Percentiles rank a stretch among this genome's conserved stretches.
phyloP scores from a whole-genome alignment of 2,329 filamentous ascomycete species.

The Chaetoscypha palmicola region DNA sequence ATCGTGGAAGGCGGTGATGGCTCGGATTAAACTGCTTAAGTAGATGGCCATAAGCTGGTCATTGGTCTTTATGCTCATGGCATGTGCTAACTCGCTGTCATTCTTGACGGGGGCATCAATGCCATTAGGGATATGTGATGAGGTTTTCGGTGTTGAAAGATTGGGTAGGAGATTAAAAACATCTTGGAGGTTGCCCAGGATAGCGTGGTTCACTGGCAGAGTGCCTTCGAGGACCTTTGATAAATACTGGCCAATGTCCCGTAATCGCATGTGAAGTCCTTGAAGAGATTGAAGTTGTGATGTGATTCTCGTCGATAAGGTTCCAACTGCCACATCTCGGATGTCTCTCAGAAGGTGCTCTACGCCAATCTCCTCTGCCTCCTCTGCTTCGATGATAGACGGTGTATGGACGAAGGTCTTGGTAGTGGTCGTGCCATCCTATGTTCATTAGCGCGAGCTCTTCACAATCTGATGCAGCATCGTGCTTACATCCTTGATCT shows the following conservation, averaged over 20 bases:
- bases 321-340: conserved; percentile 94
- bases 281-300: conserved; percentile 97
- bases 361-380: conserved; percentile 97
- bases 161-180: conserved; percentile 98
- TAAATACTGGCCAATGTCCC: conserved; percentile 91
- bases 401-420: conserved; percentile 98
- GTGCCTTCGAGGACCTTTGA: conserved; percentile 92
- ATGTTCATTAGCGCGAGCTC: conserved; percentile 11
- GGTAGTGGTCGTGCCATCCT: conserved; percentile 95
- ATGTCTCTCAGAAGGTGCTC: conserved; percentile 97
- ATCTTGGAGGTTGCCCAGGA: conserved; percentile 96
- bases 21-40: conserved; percentile 89
- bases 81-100: conserved; percentile 83
- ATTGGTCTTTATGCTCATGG: conserved; percentile 98
- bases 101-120: conserved; percentile 41
- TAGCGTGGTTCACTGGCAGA: conserved; percentile 92
- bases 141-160: conserved; percentile 72
- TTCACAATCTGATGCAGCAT: not conserved
- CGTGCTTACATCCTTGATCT: conserved; percentile 95
- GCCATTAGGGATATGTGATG: conserved; percentile 44
- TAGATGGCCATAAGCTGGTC: conserved; percentile 99
- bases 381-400: conserved; percentile 96
- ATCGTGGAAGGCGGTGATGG: conserved; percentile 98
- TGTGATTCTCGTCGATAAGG: conserved; percentile 91
- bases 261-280: conserved; percentile 86